Evolutionary conservation across 2,329 filamentous ascomycete genomes (phyloP), one percentile per base, ranked within the genome.

Genomic region (Sporothrix luriei): DNA sequence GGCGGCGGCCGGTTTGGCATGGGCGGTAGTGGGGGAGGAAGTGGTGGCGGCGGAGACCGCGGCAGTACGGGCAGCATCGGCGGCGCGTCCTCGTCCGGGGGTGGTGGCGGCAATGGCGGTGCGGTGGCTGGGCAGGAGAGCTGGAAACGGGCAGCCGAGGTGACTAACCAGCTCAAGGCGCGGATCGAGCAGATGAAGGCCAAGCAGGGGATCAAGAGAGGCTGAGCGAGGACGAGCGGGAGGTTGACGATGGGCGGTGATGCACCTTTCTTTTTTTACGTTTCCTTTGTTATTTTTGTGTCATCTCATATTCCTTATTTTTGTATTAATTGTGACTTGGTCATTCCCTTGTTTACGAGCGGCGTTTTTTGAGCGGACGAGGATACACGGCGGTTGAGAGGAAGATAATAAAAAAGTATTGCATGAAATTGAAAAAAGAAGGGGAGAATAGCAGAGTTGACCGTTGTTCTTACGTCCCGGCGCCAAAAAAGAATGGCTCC

Each of bases 151-250:
- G 95, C 95, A 21, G 95, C 95, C 2, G 95, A 99, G 82, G 95
- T 99, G 70, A 99, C 95, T 68, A 97, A 94, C 80, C 95, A 97
- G 79, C 80, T 99, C 76, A 99, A 98, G 83, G 93, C 94, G 67
- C 88, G 95, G 78, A 99, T 99, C 79, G 95, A 98, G 83, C 91
- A 95, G 84, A 99, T 99, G 95, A 99, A 98, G 86, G 73, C 72
- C 21, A 74, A 74, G 52, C 73, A 74, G 43, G 73, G 73, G 6
- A 70, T 73, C 3, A 66, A 68, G 59, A 70, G 72, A 69, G 70
- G 70, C 24, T 73, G 38, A 52, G 19, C 4, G 11, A 26, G 40
- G 21, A 5, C 13, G 11, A 49, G 19, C 4, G 13, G 10, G 11
- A 3, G n/a, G 46, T 3, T 21, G 61, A 5, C 1, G 14, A n/a